Conservation (phyloP, 106 monocot genomes). For the Amphibolis antarctica region DNA sequence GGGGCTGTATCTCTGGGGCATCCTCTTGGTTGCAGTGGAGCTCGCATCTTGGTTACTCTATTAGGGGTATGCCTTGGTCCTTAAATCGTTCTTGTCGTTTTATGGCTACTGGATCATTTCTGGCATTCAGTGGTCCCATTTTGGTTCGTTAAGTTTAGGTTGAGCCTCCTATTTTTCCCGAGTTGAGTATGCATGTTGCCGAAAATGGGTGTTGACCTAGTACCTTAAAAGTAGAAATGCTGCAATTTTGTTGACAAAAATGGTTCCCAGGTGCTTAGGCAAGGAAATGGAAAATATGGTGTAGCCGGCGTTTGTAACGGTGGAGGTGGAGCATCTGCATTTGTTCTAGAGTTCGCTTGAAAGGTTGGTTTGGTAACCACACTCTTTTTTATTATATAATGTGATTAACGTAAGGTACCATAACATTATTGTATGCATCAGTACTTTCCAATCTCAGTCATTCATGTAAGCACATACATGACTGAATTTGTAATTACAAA, state of each 20-base stretch:
- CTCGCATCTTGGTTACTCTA: constrained; percentile 87
- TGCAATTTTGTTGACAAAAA: not conserved
- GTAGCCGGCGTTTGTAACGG: constrained; percentile 71
- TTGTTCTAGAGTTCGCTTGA: constrained; percentile 62
- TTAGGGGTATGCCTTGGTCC: constrained; percentile 49
- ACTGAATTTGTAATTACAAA: too few relatives aligned
- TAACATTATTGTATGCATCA: too few relatives aligned
- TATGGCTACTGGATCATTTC: not conserved
- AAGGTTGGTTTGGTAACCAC: constrained; percentile 9
- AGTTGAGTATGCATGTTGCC: too few relatives aligned
- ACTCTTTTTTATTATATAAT: not conserved
- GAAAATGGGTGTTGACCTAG: too few relatives aligned
- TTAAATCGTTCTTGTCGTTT: not conserved
- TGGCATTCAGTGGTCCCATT: not conserved
- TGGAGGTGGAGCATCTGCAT: constrained; percentile 68
- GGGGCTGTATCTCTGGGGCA: constrained; percentile 95
- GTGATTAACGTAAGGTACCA: too few relatives aligned
- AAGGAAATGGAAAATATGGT: constrained; percentile 54
- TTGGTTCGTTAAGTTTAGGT: not conserved
- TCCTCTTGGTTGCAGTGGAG: constrained; percentile 97
- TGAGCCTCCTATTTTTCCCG: not conserved
- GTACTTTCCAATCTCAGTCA: too few relatives aligned
- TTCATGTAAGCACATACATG: too few relatives aligned
- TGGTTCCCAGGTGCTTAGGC: constrained; percentile 39
- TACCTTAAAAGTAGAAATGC: not conserved